These are phyloP conservation scores for Blastocystis sp. DNA, from an alignment of 352 stramenopile genomes.

Conservation along the genomic window DNA sequence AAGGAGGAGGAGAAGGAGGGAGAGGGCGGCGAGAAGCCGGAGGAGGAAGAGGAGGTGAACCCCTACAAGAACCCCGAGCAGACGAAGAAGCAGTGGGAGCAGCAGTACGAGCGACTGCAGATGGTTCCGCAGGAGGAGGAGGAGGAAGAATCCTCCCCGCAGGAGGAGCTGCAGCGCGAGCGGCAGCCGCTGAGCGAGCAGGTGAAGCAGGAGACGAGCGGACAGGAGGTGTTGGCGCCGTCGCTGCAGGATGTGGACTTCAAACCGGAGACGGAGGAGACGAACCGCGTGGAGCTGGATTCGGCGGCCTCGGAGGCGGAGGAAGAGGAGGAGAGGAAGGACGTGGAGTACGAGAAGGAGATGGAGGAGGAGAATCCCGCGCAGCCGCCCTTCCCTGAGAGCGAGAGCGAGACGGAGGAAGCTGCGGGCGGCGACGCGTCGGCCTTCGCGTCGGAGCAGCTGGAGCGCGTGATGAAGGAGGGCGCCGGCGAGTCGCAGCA, in stretches of 20 bases:
- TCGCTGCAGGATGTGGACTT: conserved; percentile 30
- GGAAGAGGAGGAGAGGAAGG: conserved; percentile 50
- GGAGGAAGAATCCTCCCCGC: conserved; percentile 60
- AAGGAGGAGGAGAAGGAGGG: conserved; percentile 64
- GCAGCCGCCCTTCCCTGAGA: conserved; percentile 15
- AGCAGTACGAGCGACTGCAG: conserved; percentile 76
- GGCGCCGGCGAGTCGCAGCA: not conserved
- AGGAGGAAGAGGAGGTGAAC: conserved; percentile 59
- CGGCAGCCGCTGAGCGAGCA: conserved; percentile 68
- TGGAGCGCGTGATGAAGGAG: conserved; percentile 22
- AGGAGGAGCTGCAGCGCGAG: conserved; percentile 69
- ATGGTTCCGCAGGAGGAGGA: conserved; percentile 66
- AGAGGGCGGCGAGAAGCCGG: conserved; percentile 66
- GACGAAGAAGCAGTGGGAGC: conserved; percentile 65
- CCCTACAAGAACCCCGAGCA: conserved; percentile 70
- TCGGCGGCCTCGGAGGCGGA: conserved; percentile 56
- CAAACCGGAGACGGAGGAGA: conserved; percentile 47
- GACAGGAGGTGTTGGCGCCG: conserved; percentile 18
- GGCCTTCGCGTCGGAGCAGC: conserved; percentile 7
- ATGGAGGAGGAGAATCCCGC: not conserved
- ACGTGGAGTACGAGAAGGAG: conserved; percentile 57
- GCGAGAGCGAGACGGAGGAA: not conserved
- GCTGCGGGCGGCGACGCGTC: not conserved
- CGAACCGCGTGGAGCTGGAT: conserved; percentile 51
- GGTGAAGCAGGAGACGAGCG: conserved; percentile 63